phyloP scores from a whole-genome alignment of 1,139 yeast species.

The Scheffersomyces stambukii region DNA sequence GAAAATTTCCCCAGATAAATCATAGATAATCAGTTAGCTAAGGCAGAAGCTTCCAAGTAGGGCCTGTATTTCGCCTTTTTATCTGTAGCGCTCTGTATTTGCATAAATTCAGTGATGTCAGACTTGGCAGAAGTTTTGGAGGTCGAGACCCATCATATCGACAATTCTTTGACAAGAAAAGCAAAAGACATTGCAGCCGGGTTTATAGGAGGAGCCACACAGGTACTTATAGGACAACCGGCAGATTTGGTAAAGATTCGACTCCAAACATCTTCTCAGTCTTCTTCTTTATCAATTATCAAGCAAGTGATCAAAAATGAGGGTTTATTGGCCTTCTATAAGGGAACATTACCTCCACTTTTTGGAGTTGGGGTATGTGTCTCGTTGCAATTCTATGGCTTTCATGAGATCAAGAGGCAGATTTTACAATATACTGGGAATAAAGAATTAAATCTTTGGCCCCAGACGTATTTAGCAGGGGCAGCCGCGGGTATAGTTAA shows the following conservation, averaged over 20 bases:
- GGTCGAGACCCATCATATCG: slow-evolving; percentile 22
- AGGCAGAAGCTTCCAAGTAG: not conserved
- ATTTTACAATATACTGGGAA: slow-evolving; percentile 28
- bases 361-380: slow-evolving; percentile 72
- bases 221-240: slow-evolving; percentile 73
- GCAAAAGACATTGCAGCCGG: slow-evolving; percentile 57
- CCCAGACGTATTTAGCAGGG: slow-evolving; percentile 69
- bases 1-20: not conserved
- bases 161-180: slow-evolving; percentile 51
- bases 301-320: slow-evolving; percentile 54
- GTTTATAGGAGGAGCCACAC: slow-evolving; percentile 56
- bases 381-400: slow-evolving; percentile 70
- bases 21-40: not conserved
- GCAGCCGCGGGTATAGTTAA: slow-evolving; percentile 77
- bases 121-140: slow-evolving; percentile 5
- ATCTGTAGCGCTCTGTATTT: not conserved
- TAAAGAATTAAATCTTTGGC: slow-evolving; percentile 44
- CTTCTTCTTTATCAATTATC: slow-evolving; percentile 46
- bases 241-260: slow-evolving; percentile 67
- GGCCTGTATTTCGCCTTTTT: slow-evolving; percentile 1
- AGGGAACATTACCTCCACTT: slow-evolving; percentile 44
- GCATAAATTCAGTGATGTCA: slow-evolving; percentile 5
- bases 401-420: slow-evolving; percentile 71
- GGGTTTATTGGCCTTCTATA: slow-evolving; percentile 60
- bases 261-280: slow-evolving; percentile 47